Conservation (phyloP, 2,329 filamentous ascomycete genomes). For the Colletotrichum sp. region DNA sequence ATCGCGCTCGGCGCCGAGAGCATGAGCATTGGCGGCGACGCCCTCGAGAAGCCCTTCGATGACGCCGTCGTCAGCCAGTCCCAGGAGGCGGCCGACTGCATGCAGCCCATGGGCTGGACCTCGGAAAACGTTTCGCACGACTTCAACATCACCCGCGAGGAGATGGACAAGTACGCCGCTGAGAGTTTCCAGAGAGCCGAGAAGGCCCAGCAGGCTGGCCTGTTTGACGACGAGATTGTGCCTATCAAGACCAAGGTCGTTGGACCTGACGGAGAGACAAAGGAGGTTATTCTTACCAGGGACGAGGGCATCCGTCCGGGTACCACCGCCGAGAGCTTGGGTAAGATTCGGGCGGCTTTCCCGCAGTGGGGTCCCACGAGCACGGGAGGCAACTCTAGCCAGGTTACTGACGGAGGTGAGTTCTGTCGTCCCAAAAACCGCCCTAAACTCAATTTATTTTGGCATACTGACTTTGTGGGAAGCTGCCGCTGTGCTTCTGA, state of each 20-base stretch:
- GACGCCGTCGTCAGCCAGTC: constrained; percentile 72
- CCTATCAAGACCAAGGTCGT: constrained; percentile 84
- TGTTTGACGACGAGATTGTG: constrained; percentile 92
- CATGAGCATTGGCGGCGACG: constrained; percentile 80
- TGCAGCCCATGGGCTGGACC: constrained; percentile 98
- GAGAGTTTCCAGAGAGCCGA: constrained; percentile 91
- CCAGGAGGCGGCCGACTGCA: constrained; percentile 83
- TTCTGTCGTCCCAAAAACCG: constrained; percentile 16
- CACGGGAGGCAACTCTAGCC: constrained; percentile 92
- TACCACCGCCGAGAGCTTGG: constrained; percentile 82
- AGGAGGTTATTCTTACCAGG: constrained; percentile 78
- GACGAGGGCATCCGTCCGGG: constrained; percentile 93
- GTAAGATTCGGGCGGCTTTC: constrained; percentile 90
- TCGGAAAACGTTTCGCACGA: constrained; percentile 94
- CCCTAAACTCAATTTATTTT: not conserved
- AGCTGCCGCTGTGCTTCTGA: constrained; percentile 87
- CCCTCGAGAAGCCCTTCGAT: constrained; percentile 76
- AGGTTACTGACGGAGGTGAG: constrained; percentile 88
- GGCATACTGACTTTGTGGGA: not conserved
- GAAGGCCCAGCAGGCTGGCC: constrained; percentile 86
- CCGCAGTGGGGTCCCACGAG: constrained; percentile 85
- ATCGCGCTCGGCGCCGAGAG: constrained; percentile 87
- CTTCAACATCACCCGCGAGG: constrained; percentile 81
- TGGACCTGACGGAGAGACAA: constrained; percentile 80
- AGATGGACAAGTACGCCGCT: constrained; percentile 84